Evolutionary conservation across 345 rosid species (phyloP), one percentile per base, ranked within the genome.

Genomic region (Arabis hirsuta): DNA sequence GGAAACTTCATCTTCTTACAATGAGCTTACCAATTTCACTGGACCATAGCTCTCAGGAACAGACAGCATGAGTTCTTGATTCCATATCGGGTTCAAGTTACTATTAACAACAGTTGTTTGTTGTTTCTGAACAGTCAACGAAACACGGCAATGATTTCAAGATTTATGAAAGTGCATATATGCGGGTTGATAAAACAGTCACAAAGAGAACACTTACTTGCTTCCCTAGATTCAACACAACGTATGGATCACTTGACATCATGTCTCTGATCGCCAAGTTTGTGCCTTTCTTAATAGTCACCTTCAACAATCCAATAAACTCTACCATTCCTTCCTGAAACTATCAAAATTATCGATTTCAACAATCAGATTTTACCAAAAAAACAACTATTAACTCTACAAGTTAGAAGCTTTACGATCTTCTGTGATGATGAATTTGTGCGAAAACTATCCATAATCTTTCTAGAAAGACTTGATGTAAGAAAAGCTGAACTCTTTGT

Each of bases 371-470:
- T 26, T 7, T 4, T 32, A 44, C 16, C 5, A 7, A 16, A 31
- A 48, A 19, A 7, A 12, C 38, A 34, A 22, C 9, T 14, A 12
- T 34, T 4, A 36, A 32, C 4, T 36, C 26, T 60, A 52, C 52
- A 43, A 8, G 24, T 62, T 55, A 19, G 70, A 76, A 34, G 39
- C 9, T 60, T 24, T 74, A 51, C 84, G 70, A 84, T 90, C 72
- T 67, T 55, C 44, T 84, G 60, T 36, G 85, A 60, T 45, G 92
- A 80, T 52, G 89, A 73, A 74, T 76, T 82, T 26, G 88, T 32
- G 65, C 83, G 86, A 66, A 92, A 90, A 74, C 83, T 88, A 85
- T 87, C 89, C 71, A 86, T 57, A 46, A 87, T 68, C 79, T 82
- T 90, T 45, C 73, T 78, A 52, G 99, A 92, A 76, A 87, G 79